phyloP scores from a whole-genome alignment of 768 basidiomycete genomes.

The Trametes punicea region DNA sequence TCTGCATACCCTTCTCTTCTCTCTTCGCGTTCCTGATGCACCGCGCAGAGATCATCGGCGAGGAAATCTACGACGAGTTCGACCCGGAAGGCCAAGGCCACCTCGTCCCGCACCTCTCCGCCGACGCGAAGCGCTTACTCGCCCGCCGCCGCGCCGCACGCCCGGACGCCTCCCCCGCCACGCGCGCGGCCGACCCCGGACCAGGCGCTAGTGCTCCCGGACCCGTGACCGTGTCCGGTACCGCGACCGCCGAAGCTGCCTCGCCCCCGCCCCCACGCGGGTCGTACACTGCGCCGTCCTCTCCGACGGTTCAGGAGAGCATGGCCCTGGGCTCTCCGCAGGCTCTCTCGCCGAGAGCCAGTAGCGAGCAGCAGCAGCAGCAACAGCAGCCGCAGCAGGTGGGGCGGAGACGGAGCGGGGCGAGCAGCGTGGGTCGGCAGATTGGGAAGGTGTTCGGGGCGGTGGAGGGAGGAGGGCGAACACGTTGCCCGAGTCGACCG shows the following conservation, averaged over 20 bases:
- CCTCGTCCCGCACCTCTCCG: slow-evolving; percentile 17
- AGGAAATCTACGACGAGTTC: slow-evolving; percentile 87
- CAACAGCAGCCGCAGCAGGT: background rate
- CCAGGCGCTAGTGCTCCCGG: too few species aligned
- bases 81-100: slow-evolving; percentile 57
- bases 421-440: slow-evolving; percentile 4
- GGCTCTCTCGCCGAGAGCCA: background rate
- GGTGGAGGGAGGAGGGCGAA: slow-evolving; percentile 8
- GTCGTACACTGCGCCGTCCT: slow-evolving; percentile 6
- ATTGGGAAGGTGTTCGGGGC: slow-evolving; percentile 18
- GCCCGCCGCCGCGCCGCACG: slow-evolving; percentile 7
- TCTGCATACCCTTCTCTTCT: background rate
- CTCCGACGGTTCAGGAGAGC: background rate
- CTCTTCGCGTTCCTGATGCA: background rate
- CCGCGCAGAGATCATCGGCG: slow-evolving; percentile 70
- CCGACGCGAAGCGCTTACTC: slow-evolving; percentile 16
- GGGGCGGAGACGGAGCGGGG: background rate
- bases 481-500: slow-evolving; percentile 6
- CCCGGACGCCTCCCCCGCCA: background rate
- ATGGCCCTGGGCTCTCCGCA: background rate
- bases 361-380: background rate
- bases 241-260: background rate
- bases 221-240: too few species aligned
- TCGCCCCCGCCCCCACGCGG: background rate
- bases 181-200: background rate